phyloP scores from a whole-genome alignment of 2,329 filamentous ascomycete genomes.

The Aspergillus sp. region DNA sequence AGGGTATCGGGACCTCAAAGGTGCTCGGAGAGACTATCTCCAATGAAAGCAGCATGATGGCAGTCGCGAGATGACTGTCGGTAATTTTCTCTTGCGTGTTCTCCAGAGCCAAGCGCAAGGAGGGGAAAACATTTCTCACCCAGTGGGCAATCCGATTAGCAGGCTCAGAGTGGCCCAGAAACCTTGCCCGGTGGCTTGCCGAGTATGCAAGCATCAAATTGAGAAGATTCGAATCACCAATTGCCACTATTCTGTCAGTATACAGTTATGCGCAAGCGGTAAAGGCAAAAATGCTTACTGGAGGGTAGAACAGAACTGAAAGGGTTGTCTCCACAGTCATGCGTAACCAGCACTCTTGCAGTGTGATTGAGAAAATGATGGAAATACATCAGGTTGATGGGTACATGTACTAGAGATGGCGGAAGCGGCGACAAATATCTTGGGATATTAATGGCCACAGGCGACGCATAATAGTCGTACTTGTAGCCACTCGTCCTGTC shows the following conservation, averaged over 20 bases:
- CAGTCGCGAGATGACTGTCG: conserved; percentile 72
- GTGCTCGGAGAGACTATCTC: conserved; percentile 81
- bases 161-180: conserved; percentile 72
- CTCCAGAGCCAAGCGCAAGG: conserved; percentile 65
- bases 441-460: conserved; percentile 64
- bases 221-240: conserved; percentile 59
- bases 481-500: conserved; percentile 51
- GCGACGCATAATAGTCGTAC: conserved; percentile 68
- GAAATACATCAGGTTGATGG: conserved; percentile 77
- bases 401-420: conserved; percentile 62
- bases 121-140: conserved; percentile 70
- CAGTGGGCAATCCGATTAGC: conserved; percentile 74
- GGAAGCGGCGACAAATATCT: conserved; percentile 59
- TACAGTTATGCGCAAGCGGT: conserved; percentile 13
- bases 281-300: conserved; percentile 47
- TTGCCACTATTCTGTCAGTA: conserved; percentile 50
- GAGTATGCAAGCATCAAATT: conserved; percentile 78
- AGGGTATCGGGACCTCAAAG: conserved; percentile 76
- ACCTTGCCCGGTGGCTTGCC: conserved; percentile 75
- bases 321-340: conserved; percentile 61
- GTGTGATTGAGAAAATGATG: conserved; percentile 79
- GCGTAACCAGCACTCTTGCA: conserved; percentile 63
- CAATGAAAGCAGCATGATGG: conserved; percentile 80
- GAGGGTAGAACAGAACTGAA: conserved; percentile 62
- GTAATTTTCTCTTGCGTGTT: conserved; percentile 64